Base-by-base conservation (phyloP, 192 early-diverging fungal genomes). In the Entomortierella lignicola region DNA sequence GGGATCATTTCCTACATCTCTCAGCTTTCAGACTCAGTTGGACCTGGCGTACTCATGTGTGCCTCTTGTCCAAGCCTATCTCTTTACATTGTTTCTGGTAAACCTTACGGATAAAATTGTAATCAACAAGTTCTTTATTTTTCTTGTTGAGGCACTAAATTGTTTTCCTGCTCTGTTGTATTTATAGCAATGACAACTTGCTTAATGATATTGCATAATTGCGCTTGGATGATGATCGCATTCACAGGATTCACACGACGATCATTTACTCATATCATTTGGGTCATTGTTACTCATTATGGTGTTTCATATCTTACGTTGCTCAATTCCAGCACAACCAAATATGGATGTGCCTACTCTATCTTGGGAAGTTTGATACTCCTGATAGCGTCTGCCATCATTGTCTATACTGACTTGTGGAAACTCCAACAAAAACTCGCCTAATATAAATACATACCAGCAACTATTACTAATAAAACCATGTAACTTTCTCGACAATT, bases 211-310 rank as follows among this genome's bases (percentile, higher is more conserved):
- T 82, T 94, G 31, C 84, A 92, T 34, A 88, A 94, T 63, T 88
- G 88, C 30, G 81, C 79, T 5, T 94, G 93, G 93, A 93, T 87
- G 83, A 89, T 94, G 81, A 75, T 94, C 30, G 86, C 89, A 1
- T 94, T 92, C 80, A 89, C 93, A 32, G 91, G 91, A 27, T 91
- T 86, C 72, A 82, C 81, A 42, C 42, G 60, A 15, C 69, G 83
- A 12, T 79, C 83, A 2, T 86, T 72, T 62, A 51, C 68, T 31
- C 82, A 88, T 41, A 73, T 88, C 39, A 56, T 66, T 13, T 91
- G 85, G 79, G 87, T 88, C 17, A 31, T 90, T 23, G 4, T 85
- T 8, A 80, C 87, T 21, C 93, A 94, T 73, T 89, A 87, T 58
- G 93, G 86, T 10, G 92, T 91, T 21, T 91, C 89, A 2, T 92